These are phyloP conservation scores for Fagus crenata DNA, from an alignment of 306 rosid genomes.

Conservation along the genomic window DNA sequence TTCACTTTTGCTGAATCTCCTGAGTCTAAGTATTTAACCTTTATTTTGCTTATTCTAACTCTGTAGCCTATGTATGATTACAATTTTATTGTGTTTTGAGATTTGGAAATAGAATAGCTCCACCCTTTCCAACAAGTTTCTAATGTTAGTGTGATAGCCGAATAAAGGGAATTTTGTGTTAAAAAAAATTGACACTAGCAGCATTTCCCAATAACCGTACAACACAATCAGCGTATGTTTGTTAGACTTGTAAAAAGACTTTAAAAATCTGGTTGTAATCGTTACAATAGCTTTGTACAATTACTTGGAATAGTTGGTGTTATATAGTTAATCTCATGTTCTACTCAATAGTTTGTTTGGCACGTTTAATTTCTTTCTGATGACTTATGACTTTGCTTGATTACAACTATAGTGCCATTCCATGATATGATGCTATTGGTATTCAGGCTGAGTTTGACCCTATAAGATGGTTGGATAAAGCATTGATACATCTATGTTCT, in stretches of 20 bases:
- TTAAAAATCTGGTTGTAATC: not conserved
- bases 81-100: too few species aligned
- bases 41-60: too few species aligned
- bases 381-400: conserved; percentile 6
- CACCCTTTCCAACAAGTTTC: too few species aligned
- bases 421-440: conserved; percentile 31
- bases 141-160: too few species aligned
- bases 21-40: not conserved
- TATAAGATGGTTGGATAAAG: conserved; percentile 95
- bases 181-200: not conserved
- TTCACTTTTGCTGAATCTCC: not conserved
- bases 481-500: conserved; percentile 84
- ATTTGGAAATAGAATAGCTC: too few species aligned
- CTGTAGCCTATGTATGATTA: too few species aligned
- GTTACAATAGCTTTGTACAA: not conserved
- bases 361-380: not conserved
- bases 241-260: not conserved
- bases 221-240: not conserved
- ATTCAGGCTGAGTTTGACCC: conserved; percentile 98
- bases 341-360: not conserved
- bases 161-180: not conserved
- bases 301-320: not conserved
- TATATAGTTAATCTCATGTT: not conserved
- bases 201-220: not conserved
- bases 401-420: conserved; percentile 20